Conservation (phyloP, 108 stramenopile species). For the Hondaea fermentalgiana region DNA sequence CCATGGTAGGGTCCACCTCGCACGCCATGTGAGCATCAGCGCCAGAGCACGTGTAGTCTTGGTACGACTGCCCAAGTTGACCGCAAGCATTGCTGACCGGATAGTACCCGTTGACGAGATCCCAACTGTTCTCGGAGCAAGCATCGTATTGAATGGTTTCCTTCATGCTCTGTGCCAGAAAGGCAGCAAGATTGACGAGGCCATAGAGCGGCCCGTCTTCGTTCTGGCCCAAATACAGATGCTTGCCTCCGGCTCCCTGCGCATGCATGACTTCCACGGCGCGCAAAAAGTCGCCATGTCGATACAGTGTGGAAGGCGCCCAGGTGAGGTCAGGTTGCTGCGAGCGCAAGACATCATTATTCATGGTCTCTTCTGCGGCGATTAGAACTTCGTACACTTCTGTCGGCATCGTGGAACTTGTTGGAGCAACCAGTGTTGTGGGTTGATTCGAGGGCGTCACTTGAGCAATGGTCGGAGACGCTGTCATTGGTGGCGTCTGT, state of each 20-base stretch:
- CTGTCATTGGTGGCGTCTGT: not conserved
- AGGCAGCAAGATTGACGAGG: not conserved
- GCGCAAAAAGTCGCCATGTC: not conserved
- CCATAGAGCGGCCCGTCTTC: not conserved
- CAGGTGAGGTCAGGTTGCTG: not conserved
- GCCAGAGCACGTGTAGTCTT: slow-evolving; percentile 44
- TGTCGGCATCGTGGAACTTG: not conserved
- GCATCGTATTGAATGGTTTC: slow-evolving; percentile 54
- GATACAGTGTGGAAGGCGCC: not conserved
- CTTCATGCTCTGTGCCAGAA: slow-evolving; percentile 46
- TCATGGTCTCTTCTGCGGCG: not conserved
- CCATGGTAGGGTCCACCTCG: slow-evolving; percentile 40
- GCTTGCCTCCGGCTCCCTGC: not conserved
- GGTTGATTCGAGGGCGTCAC: too few relatives aligned
- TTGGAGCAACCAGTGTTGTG: not conserved
- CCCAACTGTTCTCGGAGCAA: slow-evolving; percentile 50
- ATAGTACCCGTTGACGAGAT: slow-evolving; percentile 17
- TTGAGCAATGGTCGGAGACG: not conserved
- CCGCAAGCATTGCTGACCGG: slow-evolving; percentile 46
- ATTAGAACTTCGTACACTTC: not conserved
- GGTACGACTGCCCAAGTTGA: slow-evolving; percentile 42
- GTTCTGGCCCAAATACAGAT: not conserved
- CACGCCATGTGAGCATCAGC: slow-evolving; percentile 49
- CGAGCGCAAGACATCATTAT: not conserved
- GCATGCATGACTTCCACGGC: not conserved